phyloP scores from a whole-genome alignment of 345 rosid species.

The Citrus maxima region DNA sequence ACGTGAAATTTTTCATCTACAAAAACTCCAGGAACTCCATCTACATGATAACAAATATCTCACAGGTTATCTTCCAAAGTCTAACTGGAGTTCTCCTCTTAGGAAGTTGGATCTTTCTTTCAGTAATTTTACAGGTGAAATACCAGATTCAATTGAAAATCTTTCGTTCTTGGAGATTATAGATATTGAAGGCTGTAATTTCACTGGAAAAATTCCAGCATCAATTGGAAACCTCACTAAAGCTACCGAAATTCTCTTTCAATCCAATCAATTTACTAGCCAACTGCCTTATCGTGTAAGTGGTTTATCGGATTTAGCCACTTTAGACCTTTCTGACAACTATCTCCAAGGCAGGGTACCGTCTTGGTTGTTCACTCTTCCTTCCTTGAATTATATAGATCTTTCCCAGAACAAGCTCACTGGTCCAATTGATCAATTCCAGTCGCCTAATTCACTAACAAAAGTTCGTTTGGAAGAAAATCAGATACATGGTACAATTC shows the following conservation, averaged over 20 bases:
- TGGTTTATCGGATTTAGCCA: not conserved
- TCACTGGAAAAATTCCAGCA: not conserved
- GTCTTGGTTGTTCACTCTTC: constrained; percentile 1
- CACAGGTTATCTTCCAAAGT: not conserved
- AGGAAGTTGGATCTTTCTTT: not conserved
- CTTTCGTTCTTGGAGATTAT: not conserved
- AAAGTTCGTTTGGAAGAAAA: not conserved
- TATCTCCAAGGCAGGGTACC: not conserved
- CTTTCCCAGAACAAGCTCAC: not conserved
- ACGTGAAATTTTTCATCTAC: not conserved
- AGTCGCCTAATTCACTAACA: not conserved
- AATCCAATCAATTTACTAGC: not conserved
- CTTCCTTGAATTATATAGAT: not conserved
- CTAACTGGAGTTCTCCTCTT: not conserved
- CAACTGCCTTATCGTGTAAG: not conserved
- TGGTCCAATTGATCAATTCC: not conserved
- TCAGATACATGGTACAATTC: not conserved
- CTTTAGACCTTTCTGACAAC: not conserved
- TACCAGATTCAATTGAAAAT: not conserved
- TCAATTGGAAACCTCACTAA: not conserved
- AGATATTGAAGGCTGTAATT: not conserved
- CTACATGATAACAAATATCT: fast-evolving
- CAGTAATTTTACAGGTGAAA: not conserved
- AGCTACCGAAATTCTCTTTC: not conserved
- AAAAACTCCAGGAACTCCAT: not conserved